phyloP scores from a whole-genome alignment of 495 filamentous ascomycete genomes.

The Cercophora newfieldiana region DNA sequence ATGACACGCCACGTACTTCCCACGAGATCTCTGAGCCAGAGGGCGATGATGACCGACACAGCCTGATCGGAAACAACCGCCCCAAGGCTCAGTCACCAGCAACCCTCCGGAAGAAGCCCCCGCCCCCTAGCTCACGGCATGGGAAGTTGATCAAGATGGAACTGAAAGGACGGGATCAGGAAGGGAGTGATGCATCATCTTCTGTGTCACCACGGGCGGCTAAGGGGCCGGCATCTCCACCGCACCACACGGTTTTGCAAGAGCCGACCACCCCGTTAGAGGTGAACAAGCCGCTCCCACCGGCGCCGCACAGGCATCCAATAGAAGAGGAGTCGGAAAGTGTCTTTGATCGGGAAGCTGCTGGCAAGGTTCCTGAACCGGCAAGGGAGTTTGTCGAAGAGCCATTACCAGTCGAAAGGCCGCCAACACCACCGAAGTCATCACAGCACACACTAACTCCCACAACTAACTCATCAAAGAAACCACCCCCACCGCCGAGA shows the following conservation, averaged over 20 bases:
- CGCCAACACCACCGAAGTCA: constrained; percentile 34
- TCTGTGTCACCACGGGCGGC: constrained; percentile 1
- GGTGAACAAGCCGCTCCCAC: constrained; percentile 52
- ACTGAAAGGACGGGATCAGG: constrained; percentile 19
- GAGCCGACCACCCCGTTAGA: constrained; percentile 37
- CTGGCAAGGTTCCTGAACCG: constrained; percentile 45
- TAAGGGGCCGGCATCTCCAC: background rate
- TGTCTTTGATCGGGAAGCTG: constrained; percentile 46
- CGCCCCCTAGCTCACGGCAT: constrained; percentile 64
- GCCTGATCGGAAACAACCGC: constrained; percentile 19
- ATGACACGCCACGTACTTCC: constrained; percentile 50
- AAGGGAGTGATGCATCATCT: constrained; percentile 8
- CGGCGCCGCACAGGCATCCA: constrained; percentile 44
- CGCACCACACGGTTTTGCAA: constrained; percentile 12
- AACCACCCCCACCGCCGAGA: constrained; percentile 51
- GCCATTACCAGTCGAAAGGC: constrained; percentile 29
- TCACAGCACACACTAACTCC: constrained; percentile 30
- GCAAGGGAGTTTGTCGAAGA: constrained; percentile 33
- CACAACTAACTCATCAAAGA: constrained; percentile 25
- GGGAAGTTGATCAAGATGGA: constrained; percentile 63
- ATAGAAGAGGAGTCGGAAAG: constrained; percentile 39
- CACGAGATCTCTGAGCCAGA: constrained; percentile 45
- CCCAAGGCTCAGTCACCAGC: constrained; percentile 45
- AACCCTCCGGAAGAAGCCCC: constrained; percentile 42
- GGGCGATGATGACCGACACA: constrained; percentile 40